These are phyloP conservation scores for Bruguiera parviflora DNA, from an alignment of 345 rosid genomes.

Conservation along the genomic window DNA sequence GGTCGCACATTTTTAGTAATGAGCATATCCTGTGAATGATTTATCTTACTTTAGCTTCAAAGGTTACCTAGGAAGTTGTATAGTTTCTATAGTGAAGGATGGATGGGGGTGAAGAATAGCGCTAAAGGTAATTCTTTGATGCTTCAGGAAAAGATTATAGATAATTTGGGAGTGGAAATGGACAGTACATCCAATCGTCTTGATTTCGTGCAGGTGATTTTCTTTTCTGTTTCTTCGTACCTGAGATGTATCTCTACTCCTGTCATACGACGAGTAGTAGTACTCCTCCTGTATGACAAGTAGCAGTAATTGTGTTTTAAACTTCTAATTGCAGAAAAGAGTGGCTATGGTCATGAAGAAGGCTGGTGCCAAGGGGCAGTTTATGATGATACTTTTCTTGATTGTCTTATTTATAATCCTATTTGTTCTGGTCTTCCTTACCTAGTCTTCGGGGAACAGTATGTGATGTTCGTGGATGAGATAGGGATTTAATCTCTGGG, in stretches of 20 bases:
- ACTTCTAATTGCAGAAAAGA: slow-evolving; percentile 61
- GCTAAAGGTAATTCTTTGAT: slow-evolving; percentile 20
- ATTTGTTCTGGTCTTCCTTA: slow-evolving; percentile 83
- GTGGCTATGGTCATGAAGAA: slow-evolving; percentile 99
- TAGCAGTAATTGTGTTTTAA: not conserved
- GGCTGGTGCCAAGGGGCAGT: slow-evolving; percentile 87
- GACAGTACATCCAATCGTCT: slow-evolving; percentile 90
- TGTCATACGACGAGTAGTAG: too few relatives aligned
- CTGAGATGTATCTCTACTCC: too few relatives aligned
- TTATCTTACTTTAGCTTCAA: too few relatives aligned
- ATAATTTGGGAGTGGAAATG: slow-evolving; percentile 79
- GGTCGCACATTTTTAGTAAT: too few relatives aligned
- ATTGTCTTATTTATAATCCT: slow-evolving; percentile 75
- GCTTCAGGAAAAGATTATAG: slow-evolving; percentile 76
- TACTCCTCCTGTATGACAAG: not conserved
- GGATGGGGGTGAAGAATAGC: not conserved
- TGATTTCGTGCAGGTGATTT: slow-evolving; percentile 84
- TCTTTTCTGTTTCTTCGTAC: not conserved
- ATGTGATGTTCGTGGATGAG: not conserved
- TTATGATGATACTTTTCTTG: slow-evolving; percentile 88
- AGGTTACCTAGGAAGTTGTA: too few relatives aligned
- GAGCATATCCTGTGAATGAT: too few relatives aligned
- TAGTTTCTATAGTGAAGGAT: too few relatives aligned
- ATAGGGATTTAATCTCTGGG: not conserved
- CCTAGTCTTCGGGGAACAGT: not conserved